A percentile compares a stretch with the other conserved stretches of the same genome.
These are phyloP conservation scores for Limnanthes douglasii DNA, from an alignment of 345 rosid genomes.

Conservation along the genomic window DNA sequence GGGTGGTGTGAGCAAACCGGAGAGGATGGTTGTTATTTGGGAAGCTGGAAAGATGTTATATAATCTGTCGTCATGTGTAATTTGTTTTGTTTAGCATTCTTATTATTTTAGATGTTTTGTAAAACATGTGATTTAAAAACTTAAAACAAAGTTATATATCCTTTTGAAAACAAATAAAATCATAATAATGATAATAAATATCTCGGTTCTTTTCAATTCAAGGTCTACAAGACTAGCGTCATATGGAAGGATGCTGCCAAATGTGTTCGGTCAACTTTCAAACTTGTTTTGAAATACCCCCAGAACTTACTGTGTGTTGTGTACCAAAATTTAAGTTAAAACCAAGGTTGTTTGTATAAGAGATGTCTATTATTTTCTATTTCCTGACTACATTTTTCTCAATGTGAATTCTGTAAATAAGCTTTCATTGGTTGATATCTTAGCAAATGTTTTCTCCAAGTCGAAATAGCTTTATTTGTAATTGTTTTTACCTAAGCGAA, in stretches of 20 bases:
- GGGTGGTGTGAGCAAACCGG: constrained; percentile 50
- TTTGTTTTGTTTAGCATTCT: neutral
- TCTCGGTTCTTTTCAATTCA: constrained; percentile 10
- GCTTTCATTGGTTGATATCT: too few species aligned
- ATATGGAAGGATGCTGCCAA: constrained; percentile 52
- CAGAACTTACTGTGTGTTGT: too few species aligned
- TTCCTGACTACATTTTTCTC: too few species aligned
- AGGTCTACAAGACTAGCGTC: constrained; percentile 50
- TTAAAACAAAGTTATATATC: neutral
- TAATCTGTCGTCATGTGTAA: constrained; percentile 41
- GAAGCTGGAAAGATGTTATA: constrained; percentile 79
- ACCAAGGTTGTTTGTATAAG: too few species aligned
- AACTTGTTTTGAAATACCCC: constrained; percentile 43
- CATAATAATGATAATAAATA: neutral
- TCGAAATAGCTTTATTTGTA: too few species aligned
- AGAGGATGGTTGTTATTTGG: constrained; percentile 63
- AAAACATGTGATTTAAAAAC: neutral
- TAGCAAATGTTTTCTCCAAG: too few species aligned
- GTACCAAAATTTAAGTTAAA: too few species aligned
- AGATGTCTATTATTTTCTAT: too few species aligned
- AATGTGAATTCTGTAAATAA: too few species aligned
- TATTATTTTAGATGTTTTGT: neutral
- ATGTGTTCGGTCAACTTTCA: constrained; percentile 57
- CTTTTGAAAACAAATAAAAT: neutral
- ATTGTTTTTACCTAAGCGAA: too few species aligned